Evolutionary conservation across 148 eudicot genomes (phyloP), one percentile per base, ranked within the genome.

Genomic region (Selenicereus undatus): DNA sequence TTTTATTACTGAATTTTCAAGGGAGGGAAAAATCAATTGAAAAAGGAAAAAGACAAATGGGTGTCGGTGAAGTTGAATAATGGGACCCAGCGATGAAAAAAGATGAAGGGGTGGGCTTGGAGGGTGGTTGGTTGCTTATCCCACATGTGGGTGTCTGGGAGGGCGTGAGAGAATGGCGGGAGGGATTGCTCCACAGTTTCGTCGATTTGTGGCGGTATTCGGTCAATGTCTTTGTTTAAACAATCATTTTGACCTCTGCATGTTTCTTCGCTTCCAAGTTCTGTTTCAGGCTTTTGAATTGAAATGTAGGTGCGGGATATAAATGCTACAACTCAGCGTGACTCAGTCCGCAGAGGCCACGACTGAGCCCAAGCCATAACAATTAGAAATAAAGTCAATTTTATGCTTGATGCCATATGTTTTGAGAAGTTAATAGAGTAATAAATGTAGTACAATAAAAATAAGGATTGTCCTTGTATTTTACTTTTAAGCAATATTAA

Each of bases 141-240:
- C n/a, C 27, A 62, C 68, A 62, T 62, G 68, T n/a, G 68, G 68
- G 68, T 62, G 68, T 64, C 68, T 64, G 29, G 27, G 68, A 64
- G 68, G 68, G 68, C 66, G 66, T 60, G 66, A 60, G 66, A 60
- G 20, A 6, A 60, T 21, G 26, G 26, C 68, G 62, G 62, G 22
- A 56, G 20, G 62, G 52, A 56, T 64, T n/a, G 68, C 26, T 8
- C 4, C 4, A 2, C 11, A 22, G 26, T 6, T 32, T 7, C 27
- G n/a, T 17, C 20, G 8, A 58, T 20, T 3, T 0, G 7, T 60
- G 8, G 10, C 2, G 12, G 12, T 62, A 22, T 9, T 56, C 29
- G 8, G 68, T 64, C 68, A 64, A 64, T 64, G 11, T 4, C 2
- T 64, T 56, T 56, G 7, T 64, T 64, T 64, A 32, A 32, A 32